Conservation (phyloP, 2,329 filamentous ascomycete species). For the Botrytis cinerea region DNA sequence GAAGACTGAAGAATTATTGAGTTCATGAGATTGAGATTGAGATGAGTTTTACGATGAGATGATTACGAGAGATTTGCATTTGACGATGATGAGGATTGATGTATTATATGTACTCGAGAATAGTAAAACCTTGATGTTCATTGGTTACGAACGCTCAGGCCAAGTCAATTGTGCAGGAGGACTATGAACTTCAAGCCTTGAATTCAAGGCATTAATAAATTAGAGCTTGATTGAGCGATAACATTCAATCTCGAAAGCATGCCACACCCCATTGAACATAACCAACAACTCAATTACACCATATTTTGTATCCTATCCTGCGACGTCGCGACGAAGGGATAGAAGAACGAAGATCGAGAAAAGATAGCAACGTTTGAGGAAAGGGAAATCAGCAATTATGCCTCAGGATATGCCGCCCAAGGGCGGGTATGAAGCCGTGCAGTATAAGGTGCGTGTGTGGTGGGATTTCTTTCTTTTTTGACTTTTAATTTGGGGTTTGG, state of each 20-base stretch:
- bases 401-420: constrained; percentile 95
- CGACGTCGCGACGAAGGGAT: not conserved
- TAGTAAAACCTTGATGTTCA: constrained; percentile 2
- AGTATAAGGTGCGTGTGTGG: constrained; percentile 77
- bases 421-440: constrained; percentile 93
- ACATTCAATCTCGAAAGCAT: not conserved
- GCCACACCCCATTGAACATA: not conserved
- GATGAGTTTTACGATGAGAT: not conserved
- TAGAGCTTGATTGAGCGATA: constrained; percentile 1
- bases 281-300: not conserved
- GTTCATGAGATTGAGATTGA: not conserved
- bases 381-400: constrained; percentile 60
- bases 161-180: not conserved
- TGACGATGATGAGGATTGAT: not conserved
- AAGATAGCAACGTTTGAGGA: not conserved
- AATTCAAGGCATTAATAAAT: not conserved
- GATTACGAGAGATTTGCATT: not conserved
- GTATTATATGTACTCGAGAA: not conserved
- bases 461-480: constrained; percentile 29
- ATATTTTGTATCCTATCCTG: not conserved
- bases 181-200: not conserved
- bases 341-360: not conserved
- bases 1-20: not conserved
- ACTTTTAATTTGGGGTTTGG: not conserved
- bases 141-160: constrained; percentile 1